Base-by-base conservation (phyloP, 371 early-diverging fungal genomes). In the Dichotomocladium elegans region DNA sequence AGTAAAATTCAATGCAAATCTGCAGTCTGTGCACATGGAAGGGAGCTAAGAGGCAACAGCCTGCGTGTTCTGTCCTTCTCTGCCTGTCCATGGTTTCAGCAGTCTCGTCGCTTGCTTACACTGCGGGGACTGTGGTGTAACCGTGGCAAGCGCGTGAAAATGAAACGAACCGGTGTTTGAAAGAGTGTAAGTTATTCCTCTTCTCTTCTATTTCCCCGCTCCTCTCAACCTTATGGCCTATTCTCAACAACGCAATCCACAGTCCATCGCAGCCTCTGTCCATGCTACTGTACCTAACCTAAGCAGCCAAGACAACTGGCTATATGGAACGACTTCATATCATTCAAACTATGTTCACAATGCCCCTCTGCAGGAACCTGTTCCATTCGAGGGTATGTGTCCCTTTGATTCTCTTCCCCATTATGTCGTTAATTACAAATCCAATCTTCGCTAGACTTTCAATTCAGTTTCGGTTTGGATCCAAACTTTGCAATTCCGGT, bases 401-500 rank as follows among this genome's bases (percentile, higher is more conserved):
- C 24, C n/a, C 31, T 29, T 49, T 15, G 30, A n/a, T n/a, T n/a
- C n/a, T n/a, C n/a, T n/a, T n/a, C n/a, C n/a, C n/a, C n/a, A n/a
- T n/a, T n/a, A n/a, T n/a, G n/a, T 29, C 27, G 17, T 12, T 47
- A 12, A 17, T 24, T 43, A 40, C 12, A 14, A 40, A 12, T 21
- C 3, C 22, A 19, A 9, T 49, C 17, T 21, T 26, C 41, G 17
- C 29, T 29, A 75, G 78, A 77, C 25, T 77, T 77, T 40, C 65
- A 72, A 48, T 72, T 72, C 48, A 74, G 68, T 34, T 60, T 77
- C 59, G 78, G 70, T 35, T 61, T 77, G 27, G 77, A 70, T 35
- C 77, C 77, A 40, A 61, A 61, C 14, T 69, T 76, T 55, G 62
- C 72, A 25, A 72, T 76, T 47, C 77, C 77, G 26, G 58, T 76